phyloP scores from a whole-genome alignment of 2,329 filamentous ascomycete species.

The Colletotrichum lindemuthianum region DNA sequence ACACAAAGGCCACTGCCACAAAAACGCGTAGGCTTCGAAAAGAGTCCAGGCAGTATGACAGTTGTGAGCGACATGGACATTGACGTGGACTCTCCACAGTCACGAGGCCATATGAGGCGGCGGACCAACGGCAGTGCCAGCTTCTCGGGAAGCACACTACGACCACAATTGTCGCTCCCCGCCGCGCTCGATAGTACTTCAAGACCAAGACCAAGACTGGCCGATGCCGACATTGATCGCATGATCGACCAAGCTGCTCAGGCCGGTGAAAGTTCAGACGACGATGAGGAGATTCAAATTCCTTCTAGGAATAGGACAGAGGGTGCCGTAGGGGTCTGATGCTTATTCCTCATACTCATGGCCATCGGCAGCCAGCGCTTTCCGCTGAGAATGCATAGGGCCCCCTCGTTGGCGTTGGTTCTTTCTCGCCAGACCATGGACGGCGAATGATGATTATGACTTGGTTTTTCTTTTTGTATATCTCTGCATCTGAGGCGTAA shows the following conservation, averaged over 20 bases:
- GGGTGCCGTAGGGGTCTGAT: slow-evolving; percentile 35
- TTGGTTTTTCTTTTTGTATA: slow-evolving; percentile 13
- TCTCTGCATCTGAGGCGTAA: slow-evolving; percentile 16
- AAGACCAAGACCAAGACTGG: slow-evolving; percentile 54
- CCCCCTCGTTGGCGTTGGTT: not conserved
- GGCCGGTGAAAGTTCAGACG: slow-evolving; percentile 64
- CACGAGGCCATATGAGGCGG: slow-evolving; percentile 43
- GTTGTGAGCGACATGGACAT: slow-evolving; percentile 60
- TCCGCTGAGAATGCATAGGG: not conserved
- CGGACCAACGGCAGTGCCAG: slow-evolving; percentile 44
- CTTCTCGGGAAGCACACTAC: slow-evolving; percentile 37
- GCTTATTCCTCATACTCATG: not conserved
- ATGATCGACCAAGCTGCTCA: slow-evolving; percentile 66
- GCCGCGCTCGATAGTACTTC: slow-evolving; percentile 55
- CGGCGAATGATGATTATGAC: slow-evolving; percentile 29
- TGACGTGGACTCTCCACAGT: slow-evolving; percentile 46
- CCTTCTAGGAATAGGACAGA: slow-evolving; percentile 48
- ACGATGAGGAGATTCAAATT: slow-evolving; percentile 64
- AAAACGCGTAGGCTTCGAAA: slow-evolving; percentile 61
- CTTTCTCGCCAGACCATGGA: not conserved
- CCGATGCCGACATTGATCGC: slow-evolving; percentile 66
- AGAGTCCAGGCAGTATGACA: slow-evolving; percentile 50
- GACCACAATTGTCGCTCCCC: slow-evolving; percentile 59
- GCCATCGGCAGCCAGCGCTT: not conserved
- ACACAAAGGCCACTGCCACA: slow-evolving; percentile 55